Percentiles rank a stretch among this genome's conserved stretches.
Evolutionary conservation across 1,284 basidiomycete species (phyloP).

Genomic region (Boletus holoroseus): DNA sequence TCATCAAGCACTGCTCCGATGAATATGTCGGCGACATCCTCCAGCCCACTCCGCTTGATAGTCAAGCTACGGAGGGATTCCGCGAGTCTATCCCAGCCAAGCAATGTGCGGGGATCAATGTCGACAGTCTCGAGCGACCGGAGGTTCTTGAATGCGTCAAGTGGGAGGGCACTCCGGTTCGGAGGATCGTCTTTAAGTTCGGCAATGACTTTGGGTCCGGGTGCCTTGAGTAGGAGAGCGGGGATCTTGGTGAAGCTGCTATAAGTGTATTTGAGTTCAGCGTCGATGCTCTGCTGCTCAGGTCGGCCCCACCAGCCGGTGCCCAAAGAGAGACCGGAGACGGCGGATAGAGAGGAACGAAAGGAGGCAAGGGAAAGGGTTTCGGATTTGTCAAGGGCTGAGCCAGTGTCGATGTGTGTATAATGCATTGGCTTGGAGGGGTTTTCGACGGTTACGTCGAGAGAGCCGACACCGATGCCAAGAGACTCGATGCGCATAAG

Average conservation of each 20-base stretch:
- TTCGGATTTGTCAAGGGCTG: constrained; percentile 59
- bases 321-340: constrained; percentile 71
- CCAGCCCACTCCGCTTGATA: constrained; percentile 71
- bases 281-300: constrained; percentile 55
- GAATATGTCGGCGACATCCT: constrained; percentile 79
- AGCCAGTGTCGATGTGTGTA: constrained; percentile 48
- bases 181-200: constrained; percentile 72
- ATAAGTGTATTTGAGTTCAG: constrained; percentile 80
- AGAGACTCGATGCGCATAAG: constrained; percentile 82
- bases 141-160: constrained; percentile 81
- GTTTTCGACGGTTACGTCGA: constrained; percentile 70
- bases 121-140: constrained; percentile 69
- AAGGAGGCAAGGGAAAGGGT: constrained; percentile 75
- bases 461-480: constrained; percentile 68
- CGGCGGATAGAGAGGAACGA: constrained; percentile 70
- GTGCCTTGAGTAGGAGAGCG: constrained; percentile 59
- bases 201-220: constrained; percentile 57
- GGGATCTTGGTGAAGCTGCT: constrained; percentile 86
- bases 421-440: constrained; percentile 73
- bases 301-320: constrained; percentile 62
- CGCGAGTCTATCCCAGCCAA: constrained; percentile 80
- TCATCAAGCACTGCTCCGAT: constrained; percentile 75
- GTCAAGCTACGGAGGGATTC: constrained; percentile 69
- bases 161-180: constrained; percentile 69
- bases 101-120: constrained; percentile 76